Percentiles rank a stretch among this genome's conserved stretches.
phyloP scores from a whole-genome alignment of 2,329 filamentous ascomycete species.

The Aspergillus quadrilineatus region DNA sequence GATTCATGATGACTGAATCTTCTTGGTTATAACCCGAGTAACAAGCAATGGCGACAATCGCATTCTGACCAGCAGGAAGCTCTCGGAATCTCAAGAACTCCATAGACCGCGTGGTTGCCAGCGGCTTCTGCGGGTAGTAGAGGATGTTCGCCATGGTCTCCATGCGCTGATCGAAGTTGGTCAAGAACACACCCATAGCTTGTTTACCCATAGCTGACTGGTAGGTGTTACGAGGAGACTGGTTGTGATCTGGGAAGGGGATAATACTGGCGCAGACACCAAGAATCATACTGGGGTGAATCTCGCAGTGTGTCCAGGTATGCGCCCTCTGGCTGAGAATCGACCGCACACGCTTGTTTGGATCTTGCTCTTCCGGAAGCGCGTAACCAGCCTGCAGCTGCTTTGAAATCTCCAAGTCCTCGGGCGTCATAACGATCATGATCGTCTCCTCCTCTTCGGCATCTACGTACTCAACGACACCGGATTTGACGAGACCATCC shows the following conservation, averaged over 20 bases:
- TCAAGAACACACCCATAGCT: slow-evolving; percentile 98
- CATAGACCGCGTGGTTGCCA: slow-evolving; percentile 96
- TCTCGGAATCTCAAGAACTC: slow-evolving; percentile 98
- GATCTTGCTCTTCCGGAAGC: slow-evolving; percentile 63
- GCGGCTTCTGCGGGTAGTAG: slow-evolving; percentile 96
- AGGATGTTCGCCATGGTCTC: slow-evolving; percentile 99
- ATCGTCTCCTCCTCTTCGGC: slow-evolving; percentile 97
- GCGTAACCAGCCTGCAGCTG: slow-evolving; percentile 66
- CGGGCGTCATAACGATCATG: slow-evolving; percentile 99
- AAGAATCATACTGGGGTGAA: slow-evolving; percentile 98
- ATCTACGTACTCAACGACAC: slow-evolving; percentile 93
- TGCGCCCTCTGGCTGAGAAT: slow-evolving; percentile 83
- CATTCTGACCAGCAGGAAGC: slow-evolving; percentile 93
- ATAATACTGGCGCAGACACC: slow-evolving; percentile 99
- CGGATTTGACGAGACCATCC: slow-evolving; percentile 78
- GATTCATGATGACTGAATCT: slow-evolving; percentile 99
- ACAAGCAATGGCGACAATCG: slow-evolving; percentile 94
- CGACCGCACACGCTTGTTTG: slow-evolving; percentile 84
- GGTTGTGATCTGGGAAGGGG: slow-evolving; percentile 97
- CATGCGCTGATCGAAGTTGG: slow-evolving; percentile 95
- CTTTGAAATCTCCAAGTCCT: slow-evolving; percentile 80
- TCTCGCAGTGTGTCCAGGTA: slow-evolving; percentile 97
- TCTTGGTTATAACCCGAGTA: slow-evolving; percentile 99
- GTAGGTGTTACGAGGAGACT: slow-evolving; percentile 98
- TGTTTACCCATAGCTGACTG: slow-evolving; percentile 99